Conservation (phyloP, 2,329 filamentous ascomycete species). For the Calcarisporium arbuscula region DNA sequence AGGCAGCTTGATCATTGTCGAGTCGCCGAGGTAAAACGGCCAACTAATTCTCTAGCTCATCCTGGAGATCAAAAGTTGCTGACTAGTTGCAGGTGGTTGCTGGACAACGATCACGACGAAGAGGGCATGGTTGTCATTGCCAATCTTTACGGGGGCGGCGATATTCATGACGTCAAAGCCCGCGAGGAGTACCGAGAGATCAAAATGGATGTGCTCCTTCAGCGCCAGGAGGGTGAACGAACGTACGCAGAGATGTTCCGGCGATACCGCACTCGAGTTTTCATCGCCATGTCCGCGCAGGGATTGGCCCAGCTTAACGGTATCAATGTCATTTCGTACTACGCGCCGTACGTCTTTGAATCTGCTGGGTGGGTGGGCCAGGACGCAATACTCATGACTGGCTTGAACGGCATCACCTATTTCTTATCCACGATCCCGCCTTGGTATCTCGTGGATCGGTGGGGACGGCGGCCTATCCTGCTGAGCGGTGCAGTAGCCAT, state of each 20-base stretch:
- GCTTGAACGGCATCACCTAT: conserved; percentile 88
- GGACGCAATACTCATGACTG: conserved; percentile 91
- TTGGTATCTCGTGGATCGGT: conserved; percentile 93
- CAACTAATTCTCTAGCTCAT: conserved; percentile 4
- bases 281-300: conserved; percentile 98
- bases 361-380: conserved; percentile 93
- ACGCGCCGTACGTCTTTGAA: conserved; percentile 93
- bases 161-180: conserved; percentile 88
- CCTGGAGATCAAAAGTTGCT: too few relatives aligned
- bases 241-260: conserved; percentile 92
- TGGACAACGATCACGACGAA: conserved; percentile 97
- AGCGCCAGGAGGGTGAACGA: conserved; percentile 91
- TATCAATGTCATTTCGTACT: conserved; percentile 99
- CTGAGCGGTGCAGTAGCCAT: conserved; percentile 86
- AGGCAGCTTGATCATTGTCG: conserved; percentile 88
- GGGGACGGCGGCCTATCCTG: conserved; percentile 83
- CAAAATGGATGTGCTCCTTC: conserved; percentile 93
- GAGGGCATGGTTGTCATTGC: conserved; percentile 98
- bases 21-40: conserved; percentile 75
- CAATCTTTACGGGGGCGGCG: conserved; percentile 91
- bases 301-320: conserved; percentile 93
- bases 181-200: conserved; percentile 97
- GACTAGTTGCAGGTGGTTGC: conserved; percentile 65
- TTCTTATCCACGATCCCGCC: conserved; percentile 87
- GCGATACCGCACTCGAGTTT: conserved; percentile 83